phyloP scores from a whole-genome alignment of 192 early-diverging fungal genomes.

The Geranomyces variabilis region DNA sequence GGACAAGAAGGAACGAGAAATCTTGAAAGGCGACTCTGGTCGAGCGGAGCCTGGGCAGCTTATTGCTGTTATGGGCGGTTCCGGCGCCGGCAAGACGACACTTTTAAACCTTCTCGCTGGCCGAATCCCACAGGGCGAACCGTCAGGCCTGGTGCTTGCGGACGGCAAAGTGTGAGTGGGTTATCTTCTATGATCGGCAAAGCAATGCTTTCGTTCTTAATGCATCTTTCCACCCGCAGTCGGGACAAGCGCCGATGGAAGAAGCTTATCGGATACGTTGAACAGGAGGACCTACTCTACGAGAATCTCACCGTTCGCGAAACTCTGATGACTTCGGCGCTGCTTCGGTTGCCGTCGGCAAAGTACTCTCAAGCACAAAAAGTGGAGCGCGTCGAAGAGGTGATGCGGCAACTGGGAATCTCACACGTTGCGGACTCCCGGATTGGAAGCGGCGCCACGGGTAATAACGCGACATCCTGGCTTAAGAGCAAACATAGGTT shows the following conservation, averaged over 20 bases:
- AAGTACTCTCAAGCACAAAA: conserved; percentile 35
- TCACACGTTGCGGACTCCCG: conserved; percentile 43
- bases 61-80: conserved; percentile 84
- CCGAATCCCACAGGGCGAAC: conserved; percentile 57
- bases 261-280: conserved; percentile 45
- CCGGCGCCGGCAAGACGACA: conserved; percentile 78
- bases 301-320: conserved; percentile 68
- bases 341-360: conserved; percentile 47
- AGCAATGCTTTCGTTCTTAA: too few species aligned
- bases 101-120: conserved; percentile 58
- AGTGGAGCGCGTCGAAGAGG: conserved; percentile 39
- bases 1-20: conserved; percentile 39
- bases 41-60: conserved; percentile 66
- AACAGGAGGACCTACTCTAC: conserved; percentile 59
- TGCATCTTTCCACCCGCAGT: too few species aligned
- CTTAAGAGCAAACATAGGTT: too few species aligned
- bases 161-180: conserved; percentile 76
- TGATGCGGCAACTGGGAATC: conserved; percentile 42
- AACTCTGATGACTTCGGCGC: conserved; percentile 43
- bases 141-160: conserved; percentile 74
- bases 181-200: background rate
- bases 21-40: conserved; percentile 69
- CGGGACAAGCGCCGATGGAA: conserved; percentile 16
- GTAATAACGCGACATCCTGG: too few species aligned
- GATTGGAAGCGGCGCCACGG: conserved; percentile 53